phyloP scores from a whole-genome alignment of 1,139 yeast genomes.

The Candida frijolesensis region DNA sequence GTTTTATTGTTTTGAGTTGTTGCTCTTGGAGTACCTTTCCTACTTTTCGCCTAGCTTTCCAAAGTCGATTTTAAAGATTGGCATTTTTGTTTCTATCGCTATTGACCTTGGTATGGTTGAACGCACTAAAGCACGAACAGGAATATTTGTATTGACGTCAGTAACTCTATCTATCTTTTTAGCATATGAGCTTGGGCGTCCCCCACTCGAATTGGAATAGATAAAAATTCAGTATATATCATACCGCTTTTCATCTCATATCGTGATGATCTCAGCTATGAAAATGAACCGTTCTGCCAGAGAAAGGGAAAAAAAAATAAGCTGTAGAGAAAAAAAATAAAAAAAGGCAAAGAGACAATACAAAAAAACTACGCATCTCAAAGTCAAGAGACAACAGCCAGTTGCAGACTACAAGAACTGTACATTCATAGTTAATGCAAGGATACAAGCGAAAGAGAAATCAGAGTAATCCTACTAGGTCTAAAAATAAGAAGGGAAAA shows the following conservation, averaged over 20 bases:
- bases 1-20: conserved; percentile 13
- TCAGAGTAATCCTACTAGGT: conserved; percentile 18
- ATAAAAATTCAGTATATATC: neutral
- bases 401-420: no score
- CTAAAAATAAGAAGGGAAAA: conserved; percentile 14
- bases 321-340: conserved; percentile 14
- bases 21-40: conserved; percentile 15
- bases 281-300: neutral
- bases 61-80: conserved; percentile 10
- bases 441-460: conserved; percentile 25
- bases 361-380: conserved; percentile 15
- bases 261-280: neutral
- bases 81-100: conserved; percentile 7
- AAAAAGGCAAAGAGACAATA: conserved; percentile 15
- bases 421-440: neutral
- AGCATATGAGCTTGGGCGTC: conserved; percentile 9
- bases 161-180: conserved; percentile 9
- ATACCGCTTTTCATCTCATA: neutral
- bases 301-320: conserved; percentile 16
- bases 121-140: conserved; percentile 8
- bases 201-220: neutral
- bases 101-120: conserved; percentile 8
- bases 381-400: neutral
- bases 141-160: conserved; percentile 10
- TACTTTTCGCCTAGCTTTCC: conserved; percentile 10